Conservation (phyloP, 768 basidiomycete species). For the Leucosporidium scottii region DNA sequence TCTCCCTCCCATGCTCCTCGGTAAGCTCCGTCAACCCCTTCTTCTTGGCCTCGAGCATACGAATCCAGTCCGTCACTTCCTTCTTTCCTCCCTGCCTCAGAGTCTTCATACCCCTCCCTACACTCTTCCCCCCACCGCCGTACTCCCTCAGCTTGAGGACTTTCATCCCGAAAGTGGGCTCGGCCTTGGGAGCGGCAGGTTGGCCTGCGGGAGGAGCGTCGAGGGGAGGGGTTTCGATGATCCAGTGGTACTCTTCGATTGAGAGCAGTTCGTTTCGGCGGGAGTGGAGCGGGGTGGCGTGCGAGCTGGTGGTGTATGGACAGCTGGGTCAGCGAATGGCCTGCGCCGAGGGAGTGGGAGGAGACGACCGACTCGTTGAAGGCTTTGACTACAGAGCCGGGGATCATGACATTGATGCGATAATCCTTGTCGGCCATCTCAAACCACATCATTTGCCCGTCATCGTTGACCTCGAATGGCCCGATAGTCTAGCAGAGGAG, state of each 20-base stretch:
- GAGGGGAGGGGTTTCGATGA: background rate
- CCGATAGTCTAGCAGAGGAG: background rate
- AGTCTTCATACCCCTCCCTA: background rate
- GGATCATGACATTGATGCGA: constrained; percentile 13
- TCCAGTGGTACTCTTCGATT: background rate
- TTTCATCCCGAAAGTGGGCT: background rate
- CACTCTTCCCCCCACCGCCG: background rate
- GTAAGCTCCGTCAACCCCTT: background rate
- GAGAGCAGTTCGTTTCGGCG: background rate
- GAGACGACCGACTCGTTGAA: constrained; percentile 3
- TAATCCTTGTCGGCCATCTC: constrained; percentile 6
- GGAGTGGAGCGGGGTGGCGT: background rate
- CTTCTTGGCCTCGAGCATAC: background rate
- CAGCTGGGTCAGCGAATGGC: background rate
- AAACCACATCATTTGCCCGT: background rate
- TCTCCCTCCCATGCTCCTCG: background rate
- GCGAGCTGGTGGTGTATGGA: background rate
- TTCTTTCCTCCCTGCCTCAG: background rate
- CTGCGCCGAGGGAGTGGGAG: background rate
- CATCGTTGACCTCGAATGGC: background rate
- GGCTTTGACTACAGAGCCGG: background rate
- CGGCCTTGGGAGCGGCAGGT: background rate
- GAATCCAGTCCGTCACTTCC: background rate
- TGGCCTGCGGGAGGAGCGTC: background rate
- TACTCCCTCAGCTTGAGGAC: background rate